These are phyloP conservation scores for Geranium incanum DNA, from an alignment of 441 rosid genomes.

Conservation along the genomic window DNA sequence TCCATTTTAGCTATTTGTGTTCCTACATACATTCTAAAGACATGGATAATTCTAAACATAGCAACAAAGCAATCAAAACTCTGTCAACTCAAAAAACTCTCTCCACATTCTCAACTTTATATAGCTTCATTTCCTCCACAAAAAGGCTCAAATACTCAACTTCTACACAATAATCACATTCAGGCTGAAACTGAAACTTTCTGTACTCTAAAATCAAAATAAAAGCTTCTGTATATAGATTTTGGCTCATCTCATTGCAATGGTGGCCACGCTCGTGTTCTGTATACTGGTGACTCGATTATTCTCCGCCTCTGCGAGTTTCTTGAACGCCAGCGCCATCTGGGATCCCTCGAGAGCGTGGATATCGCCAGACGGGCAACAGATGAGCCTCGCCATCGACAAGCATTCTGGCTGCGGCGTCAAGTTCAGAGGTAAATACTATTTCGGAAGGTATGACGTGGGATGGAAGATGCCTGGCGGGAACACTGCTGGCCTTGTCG, in stretches of 20 bases:
- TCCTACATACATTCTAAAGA: background rate
- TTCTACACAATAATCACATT: background rate
- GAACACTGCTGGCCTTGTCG: slow-evolving; percentile 4
- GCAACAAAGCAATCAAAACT: background rate
- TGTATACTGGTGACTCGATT: background rate
- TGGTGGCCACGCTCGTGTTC: background rate
- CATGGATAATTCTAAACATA: background rate
- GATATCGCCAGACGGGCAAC: background rate
- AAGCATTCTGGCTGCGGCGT: background rate
- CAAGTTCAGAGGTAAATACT: background rate
- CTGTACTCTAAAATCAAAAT: background rate
- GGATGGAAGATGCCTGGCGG: slow-evolving; percentile 5
- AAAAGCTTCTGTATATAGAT: too few relatives aligned
- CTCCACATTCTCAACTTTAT: background rate
- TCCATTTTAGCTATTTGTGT: background rate
- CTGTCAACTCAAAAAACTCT: background rate
- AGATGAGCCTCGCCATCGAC: slow-evolving; percentile 1
- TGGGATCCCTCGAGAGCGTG: background rate
- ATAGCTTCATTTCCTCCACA: too few relatives aligned
- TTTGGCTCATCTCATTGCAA: background rate
- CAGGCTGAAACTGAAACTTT: background rate
- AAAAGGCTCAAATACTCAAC: too few relatives aligned
- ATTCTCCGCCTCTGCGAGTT: background rate
- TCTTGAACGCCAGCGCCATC: background rate
- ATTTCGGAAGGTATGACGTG: slow-evolving; percentile 8